Base-by-base conservation (phyloP, 148 eudicot species). In the Cornus controversa region DNA sequence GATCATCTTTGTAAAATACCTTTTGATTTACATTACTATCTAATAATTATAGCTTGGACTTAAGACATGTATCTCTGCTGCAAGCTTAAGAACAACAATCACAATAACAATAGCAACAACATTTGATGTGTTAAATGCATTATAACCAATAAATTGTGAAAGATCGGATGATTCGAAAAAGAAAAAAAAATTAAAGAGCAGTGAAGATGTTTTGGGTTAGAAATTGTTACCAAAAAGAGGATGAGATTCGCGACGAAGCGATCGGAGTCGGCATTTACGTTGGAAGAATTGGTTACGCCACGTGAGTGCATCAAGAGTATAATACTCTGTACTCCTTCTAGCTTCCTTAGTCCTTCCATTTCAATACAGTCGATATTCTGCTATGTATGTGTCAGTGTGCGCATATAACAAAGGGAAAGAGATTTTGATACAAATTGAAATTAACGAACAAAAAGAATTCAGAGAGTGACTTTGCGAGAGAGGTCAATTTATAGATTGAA, bases 311-410 rank as follows among this genome's bases (percentile, higher is more conserved):
- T 74, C 63, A 83, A 58, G 25, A 58, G 25, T 74, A 90, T 66
- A 36, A 72, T 83, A 25, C 67, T 83, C 83, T 93, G 96, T 66
- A 83, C 75, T 76, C 84, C 73, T 80, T 93, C 96, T 11, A 93
- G 87, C 86, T 85, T 83, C 85, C 75, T 87, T 66, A 93, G 81
- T 31, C 31, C 85, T 79, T 93, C 98, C 98, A 93, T 93, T 54
- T 77, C 53, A 70, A 13, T 18, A 22, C 20, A 50, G 20, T 40
- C 57, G 57, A 15, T 50, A 10, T 5, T 31, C 4, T 31, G 34
- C 0, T 31, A 3, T 31, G 34, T 31, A 31, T 31, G 34, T 31
- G 34, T 31, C 2, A 2, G 34, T n/a, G n/a, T n/a, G n/a, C n/a
- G n/a, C n/a, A n/a, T n/a, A n/a, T n/a, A n/a, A n/a, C n/a, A n/a